phyloP scores from a whole-genome alignment of 2,329 filamentous ascomycete species.

The Setomelanomma holmii region DNA sequence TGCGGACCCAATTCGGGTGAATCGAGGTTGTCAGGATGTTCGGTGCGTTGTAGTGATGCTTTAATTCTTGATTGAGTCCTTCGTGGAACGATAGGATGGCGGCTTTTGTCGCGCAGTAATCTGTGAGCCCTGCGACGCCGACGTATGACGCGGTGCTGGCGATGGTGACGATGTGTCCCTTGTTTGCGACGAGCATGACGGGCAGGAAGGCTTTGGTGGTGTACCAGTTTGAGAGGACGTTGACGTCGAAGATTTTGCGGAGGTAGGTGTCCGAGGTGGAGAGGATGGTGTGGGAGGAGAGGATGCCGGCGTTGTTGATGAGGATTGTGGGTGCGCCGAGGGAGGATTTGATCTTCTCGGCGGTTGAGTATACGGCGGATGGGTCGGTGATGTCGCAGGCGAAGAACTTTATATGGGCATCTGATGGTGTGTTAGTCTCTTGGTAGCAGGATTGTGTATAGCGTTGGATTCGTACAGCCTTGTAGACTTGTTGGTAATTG shows the following conservation, averaged over 20 bases:
- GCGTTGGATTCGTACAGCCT: too few relatives aligned
- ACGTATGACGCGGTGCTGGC: constrained; percentile 62
- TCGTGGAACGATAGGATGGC: constrained; percentile 63
- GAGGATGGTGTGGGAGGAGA: constrained; percentile 39
- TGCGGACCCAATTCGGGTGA: constrained; percentile 53
- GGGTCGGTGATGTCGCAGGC: constrained; percentile 45
- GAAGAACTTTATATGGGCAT: constrained; percentile 38
- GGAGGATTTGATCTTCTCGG: constrained; percentile 26
- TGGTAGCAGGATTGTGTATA: constrained; percentile 1
- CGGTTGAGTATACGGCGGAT: constrained; percentile 30
- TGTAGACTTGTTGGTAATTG: constrained; percentile 35
- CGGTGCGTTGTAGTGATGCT: constrained; percentile 48
- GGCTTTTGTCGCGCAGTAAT: constrained; percentile 62
- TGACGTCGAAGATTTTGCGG: constrained; percentile 46
- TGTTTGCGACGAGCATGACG: constrained; percentile 45
- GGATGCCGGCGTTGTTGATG: constrained; percentile 48
- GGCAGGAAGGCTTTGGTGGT: constrained; percentile 46
- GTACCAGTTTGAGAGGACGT: constrained; percentile 47
- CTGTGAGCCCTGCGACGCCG: constrained; percentile 56
- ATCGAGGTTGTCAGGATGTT: constrained; percentile 52
- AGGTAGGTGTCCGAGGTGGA: constrained; percentile 38
- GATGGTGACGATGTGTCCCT: constrained; percentile 64
- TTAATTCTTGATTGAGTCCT: constrained; percentile 54
- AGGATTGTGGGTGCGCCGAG: constrained; percentile 43
- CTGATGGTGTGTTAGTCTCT: constrained; percentile 16